Evolutionary conservation across 2,329 filamentous ascomycete species (phyloP).

Genomic region (Cladophialophora bantiana): DNA sequence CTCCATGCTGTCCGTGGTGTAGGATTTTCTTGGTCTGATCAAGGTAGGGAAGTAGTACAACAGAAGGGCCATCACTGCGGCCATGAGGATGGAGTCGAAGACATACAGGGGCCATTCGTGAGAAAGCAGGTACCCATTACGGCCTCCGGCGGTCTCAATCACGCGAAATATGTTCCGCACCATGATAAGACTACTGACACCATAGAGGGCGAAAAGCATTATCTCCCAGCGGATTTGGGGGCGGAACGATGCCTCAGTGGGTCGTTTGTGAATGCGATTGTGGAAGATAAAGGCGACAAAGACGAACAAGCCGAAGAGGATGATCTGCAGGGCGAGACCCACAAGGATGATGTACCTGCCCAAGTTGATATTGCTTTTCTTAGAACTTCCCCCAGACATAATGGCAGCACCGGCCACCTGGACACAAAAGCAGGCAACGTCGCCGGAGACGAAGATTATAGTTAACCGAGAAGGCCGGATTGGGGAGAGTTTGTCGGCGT

Average conservation of each 20-base stretch:
- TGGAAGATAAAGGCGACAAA: conserved; percentile 60
- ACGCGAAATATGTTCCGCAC: conserved; percentile 44
- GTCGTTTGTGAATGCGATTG: conserved; percentile 45
- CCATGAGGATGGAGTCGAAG: conserved; percentile 46
- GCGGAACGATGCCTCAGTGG: conserved; percentile 28
- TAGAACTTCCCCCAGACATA: conserved; percentile 20
- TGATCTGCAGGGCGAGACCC: conserved; percentile 64
- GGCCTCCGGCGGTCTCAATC: conserved; percentile 44
- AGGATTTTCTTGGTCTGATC: too few relatives aligned
- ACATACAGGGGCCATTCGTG: conserved; percentile 45
- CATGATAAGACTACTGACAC: conserved; percentile 43
- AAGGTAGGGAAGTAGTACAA: too few relatives aligned
- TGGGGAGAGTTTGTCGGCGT: conserved; percentile 47
- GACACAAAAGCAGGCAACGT: conserved; percentile 47
- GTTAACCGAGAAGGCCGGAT: conserved; percentile 50
- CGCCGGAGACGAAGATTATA: conserved; percentile 48
- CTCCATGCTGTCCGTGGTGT: too few relatives aligned
- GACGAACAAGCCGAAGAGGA: conserved; percentile 65
- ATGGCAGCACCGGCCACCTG: conserved; percentile 44
- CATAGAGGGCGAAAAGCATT: conserved; percentile 46
- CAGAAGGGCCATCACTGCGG: conserved; percentile 26
- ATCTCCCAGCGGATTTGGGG: conserved; percentile 44
- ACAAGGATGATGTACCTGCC: conserved; percentile 52
- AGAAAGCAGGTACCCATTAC: conserved; percentile 42
- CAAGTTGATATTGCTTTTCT: conserved; percentile 13